Evolutionary conservation across 2,329 filamentous ascomycete genomes (phyloP).

Genomic region (Neonectria punicea): DNA sequence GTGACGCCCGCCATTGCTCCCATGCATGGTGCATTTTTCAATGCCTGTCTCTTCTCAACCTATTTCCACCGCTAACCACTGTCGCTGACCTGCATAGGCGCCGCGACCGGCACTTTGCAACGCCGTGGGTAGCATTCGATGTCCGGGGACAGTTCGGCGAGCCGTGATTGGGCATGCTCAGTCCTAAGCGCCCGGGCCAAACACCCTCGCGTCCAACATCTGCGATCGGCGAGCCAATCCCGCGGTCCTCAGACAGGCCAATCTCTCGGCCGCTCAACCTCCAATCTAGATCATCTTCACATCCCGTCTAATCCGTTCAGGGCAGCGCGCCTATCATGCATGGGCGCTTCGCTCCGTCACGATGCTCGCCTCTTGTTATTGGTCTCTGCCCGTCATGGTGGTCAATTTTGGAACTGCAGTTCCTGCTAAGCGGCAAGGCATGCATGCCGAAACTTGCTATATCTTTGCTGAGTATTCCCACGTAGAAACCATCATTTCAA

Average conservation of each 20-base stretch:
- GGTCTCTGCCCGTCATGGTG: slow-evolving; percentile 23
- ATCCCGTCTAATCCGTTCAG: slow-evolving; percentile 1
- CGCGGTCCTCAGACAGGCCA: slow-evolving; percentile 15
- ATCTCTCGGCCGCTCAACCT: slow-evolving; percentile 26
- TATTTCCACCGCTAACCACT: slow-evolving; percentile 21
- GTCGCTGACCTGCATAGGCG: slow-evolving; percentile 32
- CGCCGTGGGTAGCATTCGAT: slow-evolving; percentile 28
- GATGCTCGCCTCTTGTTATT: slow-evolving; percentile 24
- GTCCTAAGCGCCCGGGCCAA: slow-evolving; percentile 38
- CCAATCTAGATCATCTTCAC: slow-evolving; percentile 29
- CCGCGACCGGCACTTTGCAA: slow-evolving; percentile 29
- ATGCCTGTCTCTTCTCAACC: neutral
- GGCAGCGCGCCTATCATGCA: slow-evolving; percentile 41
- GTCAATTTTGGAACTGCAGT: slow-evolving; percentile 25
- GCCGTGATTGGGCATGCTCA: slow-evolving; percentile 31
- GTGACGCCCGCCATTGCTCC: slow-evolving; percentile 12
- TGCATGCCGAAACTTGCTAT: slow-evolving; percentile 30
- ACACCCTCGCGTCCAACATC: slow-evolving; percentile 15
- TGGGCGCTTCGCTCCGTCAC: slow-evolving; percentile 34
- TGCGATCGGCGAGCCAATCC: slow-evolving; percentile 33
- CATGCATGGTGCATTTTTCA: neutral
- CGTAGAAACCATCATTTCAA: slow-evolving; percentile 6
- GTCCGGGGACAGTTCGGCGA: slow-evolving; percentile 4
- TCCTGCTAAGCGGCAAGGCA: slow-evolving; percentile 30
- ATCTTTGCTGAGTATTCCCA: slow-evolving; percentile 29